Evolutionary conservation across 495 filamentous ascomycete species (phyloP), one percentile per base, ranked within the genome.

Genomic region (Daldinia grandis): DNA sequence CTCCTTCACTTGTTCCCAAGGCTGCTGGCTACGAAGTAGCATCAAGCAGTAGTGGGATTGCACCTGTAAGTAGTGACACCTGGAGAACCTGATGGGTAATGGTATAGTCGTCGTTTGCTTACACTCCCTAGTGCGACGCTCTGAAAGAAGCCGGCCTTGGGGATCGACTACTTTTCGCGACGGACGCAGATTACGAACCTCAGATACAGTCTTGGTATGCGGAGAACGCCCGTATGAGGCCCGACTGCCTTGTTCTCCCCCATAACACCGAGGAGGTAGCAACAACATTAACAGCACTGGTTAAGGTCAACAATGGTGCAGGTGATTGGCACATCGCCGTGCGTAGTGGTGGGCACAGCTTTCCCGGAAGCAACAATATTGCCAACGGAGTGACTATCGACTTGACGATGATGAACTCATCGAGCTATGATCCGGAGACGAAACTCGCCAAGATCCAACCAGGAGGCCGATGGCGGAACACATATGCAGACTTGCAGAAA

Each of bases 321-420:
- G 63, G 74, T 5, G 72, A 78, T 38, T 83, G 79, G 68, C 71
- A 77, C 24, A 81, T 87, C 55, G 85, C 83, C 35, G 74, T 87
- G 4, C 80, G 81, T 47, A 79, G 83, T 51, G 84, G 83, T 33
- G 84, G 85, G 21, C 85, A 86, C 69, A 74, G 75, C 8, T 72
- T 71, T 0, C 27, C 63, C 3, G 73, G 78, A 28, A 73, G 59
- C 40, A 81, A 77, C 62, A 84, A 81, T 64, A 80, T 84, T 53
- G 70, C 69, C 1, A 71, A 79, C 28, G 86, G 85, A 1, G 80
- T 87, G 6, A 86, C 83, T 0, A 83, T 88, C 57, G 86, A 88
- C 66, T 73, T 88, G 8, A 76, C 70, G 25, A 64, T 67, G n/a
- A 76, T 88, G 73, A 83, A 81, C 59, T 59, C 66, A 24, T 76